Percentiles rank a stretch among this genome's conserved stretches.
Conservation (phyloP, 2,329 filamentous ascomycete species). For the Colletotrichum theobromicola region DNA sequence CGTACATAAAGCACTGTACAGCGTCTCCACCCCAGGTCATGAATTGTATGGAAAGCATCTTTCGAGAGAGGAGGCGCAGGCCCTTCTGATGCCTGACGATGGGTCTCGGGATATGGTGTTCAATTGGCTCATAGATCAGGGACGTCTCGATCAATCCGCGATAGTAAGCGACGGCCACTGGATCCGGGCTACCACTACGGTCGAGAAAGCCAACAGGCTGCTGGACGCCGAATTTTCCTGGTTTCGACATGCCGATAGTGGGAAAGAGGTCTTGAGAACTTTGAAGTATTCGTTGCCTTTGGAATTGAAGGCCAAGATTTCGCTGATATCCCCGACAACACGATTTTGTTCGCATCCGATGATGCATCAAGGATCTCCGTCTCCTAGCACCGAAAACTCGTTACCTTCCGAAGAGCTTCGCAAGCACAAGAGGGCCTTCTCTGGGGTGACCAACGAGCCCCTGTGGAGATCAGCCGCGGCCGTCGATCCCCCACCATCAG, state of each 20-base stretch:
- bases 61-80: slow-evolving; percentile 51
- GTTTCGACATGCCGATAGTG: slow-evolving; percentile 16
- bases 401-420: not conserved
- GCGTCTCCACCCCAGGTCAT: slow-evolving; percentile 54
- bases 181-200: slow-evolving; percentile 47
- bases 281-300: slow-evolving; percentile 29
- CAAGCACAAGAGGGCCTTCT: not conserved
- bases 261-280: slow-evolving; percentile 47
- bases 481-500: not conserved
- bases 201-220: slow-evolving; percentile 46
- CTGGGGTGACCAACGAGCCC: not conserved
- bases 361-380: slow-evolving; percentile 27
- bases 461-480: not conserved
- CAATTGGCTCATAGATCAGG: slow-evolving; percentile 47
- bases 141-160: slow-evolving; percentile 38
- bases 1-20: slow-evolving; percentile 49
- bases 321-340: slow-evolving; percentile 56
- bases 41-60: slow-evolving; percentile 54
- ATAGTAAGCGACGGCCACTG: slow-evolving; percentile 40
- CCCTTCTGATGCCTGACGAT: slow-evolving; percentile 49
- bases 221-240: slow-evolving; percentile 46
- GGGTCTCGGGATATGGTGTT: slow-evolving; percentile 44
- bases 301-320: slow-evolving; percentile 30
- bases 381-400: not conserved
- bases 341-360: slow-evolving; percentile 23